Percentiles rank a stretch among this genome's conserved stretches.
Evolutionary conservation across 2,329 filamentous ascomycete species (phyloP).

Genomic region (Alternaria arbusti): DNA sequence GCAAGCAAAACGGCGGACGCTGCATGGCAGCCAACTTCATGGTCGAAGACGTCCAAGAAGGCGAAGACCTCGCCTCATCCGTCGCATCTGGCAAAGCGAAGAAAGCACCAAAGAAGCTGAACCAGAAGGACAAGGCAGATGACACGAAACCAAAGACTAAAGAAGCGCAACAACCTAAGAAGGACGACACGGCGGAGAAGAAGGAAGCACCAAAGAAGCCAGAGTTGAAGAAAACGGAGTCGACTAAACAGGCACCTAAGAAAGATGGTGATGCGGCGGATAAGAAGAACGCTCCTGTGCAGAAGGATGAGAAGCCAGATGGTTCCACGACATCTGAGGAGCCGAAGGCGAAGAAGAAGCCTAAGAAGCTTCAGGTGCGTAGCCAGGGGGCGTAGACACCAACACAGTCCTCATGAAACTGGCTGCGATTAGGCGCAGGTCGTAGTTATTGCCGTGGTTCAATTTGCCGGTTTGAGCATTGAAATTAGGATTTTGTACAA

Average conservation of each 20-base stretch:
- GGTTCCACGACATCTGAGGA: constrained; percentile 4
- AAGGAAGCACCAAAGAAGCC: constrained; percentile 4
- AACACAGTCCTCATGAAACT: constrained; percentile 10
- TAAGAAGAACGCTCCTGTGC: constrained; percentile 2
- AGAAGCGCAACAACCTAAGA: constrained; percentile 7
- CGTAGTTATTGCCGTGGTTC: neutral
- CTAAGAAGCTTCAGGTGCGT: constrained; percentile 46
- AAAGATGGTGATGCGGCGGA: constrained; percentile 7
- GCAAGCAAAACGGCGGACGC: constrained; percentile 44
- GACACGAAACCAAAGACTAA: constrained; percentile 22
- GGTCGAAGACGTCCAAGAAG: constrained; percentile 40
- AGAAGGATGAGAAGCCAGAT: constrained; percentile 3
- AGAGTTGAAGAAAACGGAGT: neutral
- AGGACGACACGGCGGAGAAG: neutral
- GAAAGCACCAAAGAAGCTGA: constrained; percentile 24
- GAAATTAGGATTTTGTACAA: neutral
- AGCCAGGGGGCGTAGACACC: constrained; percentile 15
- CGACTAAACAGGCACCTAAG: constrained; percentile 7
- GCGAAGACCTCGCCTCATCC: constrained; percentile 31
- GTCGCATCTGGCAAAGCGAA: constrained; percentile 24
- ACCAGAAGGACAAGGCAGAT: constrained; percentile 8
- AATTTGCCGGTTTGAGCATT: neutral
- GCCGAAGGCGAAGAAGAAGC: constrained; percentile 45
- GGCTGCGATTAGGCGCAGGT: neutral
- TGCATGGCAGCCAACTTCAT: constrained; percentile 51